Evolutionary conservation across 371 early-diverging fungal species (phyloP).

Genomic region (Mortierella sp.): DNA sequence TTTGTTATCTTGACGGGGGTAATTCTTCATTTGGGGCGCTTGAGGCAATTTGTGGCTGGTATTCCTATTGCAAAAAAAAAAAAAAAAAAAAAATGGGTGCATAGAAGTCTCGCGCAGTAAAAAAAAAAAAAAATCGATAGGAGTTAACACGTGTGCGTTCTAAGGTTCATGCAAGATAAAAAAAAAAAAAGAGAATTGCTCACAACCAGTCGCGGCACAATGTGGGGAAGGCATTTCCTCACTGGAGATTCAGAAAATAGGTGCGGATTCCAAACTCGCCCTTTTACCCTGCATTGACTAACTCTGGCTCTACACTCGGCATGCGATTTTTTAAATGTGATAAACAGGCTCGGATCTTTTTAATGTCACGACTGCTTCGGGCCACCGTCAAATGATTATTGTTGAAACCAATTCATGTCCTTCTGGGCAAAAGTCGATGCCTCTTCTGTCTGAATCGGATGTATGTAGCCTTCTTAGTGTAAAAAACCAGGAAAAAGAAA

Average conservation of each 20-base stretch:
- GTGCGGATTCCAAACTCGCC: not conserved
- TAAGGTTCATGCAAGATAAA: conserved; percentile 1
- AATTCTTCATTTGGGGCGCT: not conserved
- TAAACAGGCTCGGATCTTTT: conserved; percentile 87
- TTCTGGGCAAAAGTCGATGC: conserved; percentile 97
- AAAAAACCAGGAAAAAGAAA: not conserved
- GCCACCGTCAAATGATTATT: conserved; percentile 96
- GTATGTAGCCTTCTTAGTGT: conserved; percentile 17
- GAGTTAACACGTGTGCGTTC: not conserved
- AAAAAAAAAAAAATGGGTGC: not conserved
- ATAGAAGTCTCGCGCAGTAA: not conserved
- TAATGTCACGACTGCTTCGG: conserved; percentile 89
- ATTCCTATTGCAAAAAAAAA: not conserved
- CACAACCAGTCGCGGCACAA: conserved; percentile 19
- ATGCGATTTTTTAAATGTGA: not conserved
- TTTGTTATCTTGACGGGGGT: conserved; percentile 3
- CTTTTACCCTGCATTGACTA: not conserved
- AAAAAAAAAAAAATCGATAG: not conserved
- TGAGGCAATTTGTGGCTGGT: not conserved
- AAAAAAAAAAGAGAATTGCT: not conserved
- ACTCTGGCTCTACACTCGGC: conserved; percentile 1
- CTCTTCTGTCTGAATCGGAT: conserved; percentile 86
- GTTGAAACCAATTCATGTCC: conserved; percentile 96
- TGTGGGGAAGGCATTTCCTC: conserved; percentile 9
- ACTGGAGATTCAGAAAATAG: not conserved